Evolutionary conservation across 176 grass and related monocot genomes (phyloP), one percentile per base, ranked within the genome.

Genomic region (Oryza officinalis): DNA sequence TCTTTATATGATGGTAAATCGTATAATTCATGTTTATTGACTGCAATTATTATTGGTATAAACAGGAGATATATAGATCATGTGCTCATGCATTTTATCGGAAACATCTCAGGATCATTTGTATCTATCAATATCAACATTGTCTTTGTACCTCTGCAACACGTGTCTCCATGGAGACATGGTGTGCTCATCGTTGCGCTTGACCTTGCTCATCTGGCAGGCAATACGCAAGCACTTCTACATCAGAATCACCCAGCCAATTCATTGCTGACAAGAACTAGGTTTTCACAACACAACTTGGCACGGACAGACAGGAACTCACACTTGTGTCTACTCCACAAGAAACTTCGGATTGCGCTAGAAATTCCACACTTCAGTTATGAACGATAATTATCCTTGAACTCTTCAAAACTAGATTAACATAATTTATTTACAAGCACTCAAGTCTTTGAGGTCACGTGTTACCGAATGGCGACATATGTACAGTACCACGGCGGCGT

Each of bases 121-220:
- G 35, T 37, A 6, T 37, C 0, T 35, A 35, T 35, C 33, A n/a
- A n/a, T 38, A 38, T 38, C 37, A 8, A 38, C 37, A 38, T 5
- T 47, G 45, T 47, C 14, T 47, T 47, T 12, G 9, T 47, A 47
- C 45, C 45, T 47, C 45, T 22, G 6, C 17, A 20, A 54, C 17
- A 54, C 6, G 18, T 54, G 1, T 4, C 15, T 50, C 3, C 50
- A 9, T 80, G 41, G 59, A 13, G 76, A 73, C 84, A 80, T 2
- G 0, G 66, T 86, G 84, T 86, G 84, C 60, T 80, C 84, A 80
- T 80, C 11, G 68, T 28, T 60, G 5, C 61, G 23, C 12, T 33
- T 43, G 10, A 14, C 59, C 27, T 5, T 3, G 8, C n/a, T 71
- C 38, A 45, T 11, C 14, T 71, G 40, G 7, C 57, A 61, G 2